phyloP scores from a whole-genome alignment of 495 filamentous ascomycete genomes.

The Penicillium odoratum region DNA sequence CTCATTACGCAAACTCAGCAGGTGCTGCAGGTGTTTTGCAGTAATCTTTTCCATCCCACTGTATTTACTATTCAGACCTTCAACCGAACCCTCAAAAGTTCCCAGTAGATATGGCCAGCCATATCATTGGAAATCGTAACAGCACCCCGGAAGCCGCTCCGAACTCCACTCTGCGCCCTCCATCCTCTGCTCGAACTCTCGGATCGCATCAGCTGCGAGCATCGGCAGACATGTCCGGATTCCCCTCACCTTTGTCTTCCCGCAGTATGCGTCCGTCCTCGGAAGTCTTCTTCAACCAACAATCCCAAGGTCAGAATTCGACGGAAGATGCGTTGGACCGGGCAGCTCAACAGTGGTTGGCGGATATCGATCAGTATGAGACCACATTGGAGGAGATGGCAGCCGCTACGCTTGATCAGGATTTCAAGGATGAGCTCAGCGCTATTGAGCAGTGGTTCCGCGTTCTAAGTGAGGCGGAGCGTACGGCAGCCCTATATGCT shows the following conservation, averaged over 20 bases:
- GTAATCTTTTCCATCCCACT: conserved; percentile 42
- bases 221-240: conserved; percentile 93
- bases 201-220: conserved; percentile 86
- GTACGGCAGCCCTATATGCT: conserved; percentile 93
- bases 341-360: conserved; percentile 96
- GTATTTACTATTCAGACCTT: conserved; percentile 40
- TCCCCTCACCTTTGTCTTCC: conserved; percentile 71
- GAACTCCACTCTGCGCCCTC: conserved; percentile 86
- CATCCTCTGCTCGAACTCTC: conserved; percentile 76
- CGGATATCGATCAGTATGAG: conserved; percentile 98
- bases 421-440: conserved; percentile 98
- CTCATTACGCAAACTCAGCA: conserved; percentile 71
- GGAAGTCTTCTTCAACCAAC: conserved; percentile 84
- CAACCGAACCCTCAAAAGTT: conserved; percentile 36
- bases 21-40: conserved; percentile 81
- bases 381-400: conserved; percentile 98
- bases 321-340: conserved; percentile 87
- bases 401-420: conserved; percentile 93
- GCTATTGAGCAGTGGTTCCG: conserved; percentile 99
- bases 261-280: conserved; percentile 90
- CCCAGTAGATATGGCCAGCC: conserved; percentile 46
- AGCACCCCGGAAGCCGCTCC: conserved; percentile 92
- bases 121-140: conserved; percentile 87
- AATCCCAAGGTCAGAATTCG: conserved; percentile 55
- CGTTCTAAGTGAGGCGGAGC: conserved; percentile 92